phyloP scores from a whole-genome alignment of 495 filamentous ascomycete genomes.

The Penicillium paxilli region DNA sequence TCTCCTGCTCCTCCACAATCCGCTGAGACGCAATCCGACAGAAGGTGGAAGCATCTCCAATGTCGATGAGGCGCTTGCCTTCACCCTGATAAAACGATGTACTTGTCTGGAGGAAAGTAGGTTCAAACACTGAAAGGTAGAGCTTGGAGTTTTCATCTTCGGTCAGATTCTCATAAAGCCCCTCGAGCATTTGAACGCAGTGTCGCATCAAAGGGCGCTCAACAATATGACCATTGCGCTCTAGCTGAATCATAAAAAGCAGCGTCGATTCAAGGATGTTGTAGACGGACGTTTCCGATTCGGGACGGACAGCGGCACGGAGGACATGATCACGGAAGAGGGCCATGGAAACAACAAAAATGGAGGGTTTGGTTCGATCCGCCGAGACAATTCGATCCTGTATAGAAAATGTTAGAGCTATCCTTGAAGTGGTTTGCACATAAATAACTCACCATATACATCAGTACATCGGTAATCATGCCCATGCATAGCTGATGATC shows the following conservation, averaged over 20 bases:
- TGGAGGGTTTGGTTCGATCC: slow-evolving; percentile 71
- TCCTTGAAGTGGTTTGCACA: not conserved
- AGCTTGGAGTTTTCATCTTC: slow-evolving; percentile 73
- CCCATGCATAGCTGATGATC: slow-evolving; percentile 92
- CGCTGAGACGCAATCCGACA: slow-evolving; percentile 74
- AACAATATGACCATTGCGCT: slow-evolving; percentile 86
- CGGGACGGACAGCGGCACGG: slow-evolving; percentile 46
- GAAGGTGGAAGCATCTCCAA: slow-evolving; percentile 79
- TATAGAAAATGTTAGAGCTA: slow-evolving; percentile 1
- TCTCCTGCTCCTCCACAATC: slow-evolving; percentile 75
- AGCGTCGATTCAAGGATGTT: slow-evolving; percentile 77
- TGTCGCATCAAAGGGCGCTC: slow-evolving; percentile 79
- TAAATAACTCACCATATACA: slow-evolving; percentile 78
- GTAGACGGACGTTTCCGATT: slow-evolving; percentile 53
- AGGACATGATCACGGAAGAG: slow-evolving; percentile 86
- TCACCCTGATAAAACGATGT: slow-evolving; percentile 73
- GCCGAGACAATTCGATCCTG: slow-evolving; percentile 76
- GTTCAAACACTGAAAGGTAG: slow-evolving; percentile 83
- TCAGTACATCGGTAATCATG: slow-evolving; percentile 95
- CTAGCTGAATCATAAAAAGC: slow-evolving; percentile 88
- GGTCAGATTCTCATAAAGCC: slow-evolving; percentile 75
- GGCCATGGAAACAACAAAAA: slow-evolving; percentile 80
- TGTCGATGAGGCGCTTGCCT: slow-evolving; percentile 68
- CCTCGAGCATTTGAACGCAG: slow-evolving; percentile 88
- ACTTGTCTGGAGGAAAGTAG: slow-evolving; percentile 70